Percentiles rank a stretch among this genome's conserved stretches.
phyloP scores from a whole-genome alignment of 768 basidiomycete genomes.

The button mushroom (Agaricus bisporus) region DNA sequence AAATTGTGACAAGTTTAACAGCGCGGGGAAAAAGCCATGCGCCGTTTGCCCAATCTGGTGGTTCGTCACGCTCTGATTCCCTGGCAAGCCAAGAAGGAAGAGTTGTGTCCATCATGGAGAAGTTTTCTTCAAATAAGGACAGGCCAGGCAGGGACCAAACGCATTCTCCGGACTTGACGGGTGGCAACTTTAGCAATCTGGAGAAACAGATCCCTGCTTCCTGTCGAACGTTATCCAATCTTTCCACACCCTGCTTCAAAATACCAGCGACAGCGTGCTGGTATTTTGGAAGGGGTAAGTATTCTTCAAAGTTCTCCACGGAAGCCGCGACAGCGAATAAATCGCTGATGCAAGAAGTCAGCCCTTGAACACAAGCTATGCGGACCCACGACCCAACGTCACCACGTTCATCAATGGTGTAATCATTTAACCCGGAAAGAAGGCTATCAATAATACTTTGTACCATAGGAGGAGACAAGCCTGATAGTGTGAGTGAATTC shows the following conservation, averaged over 20 bases:
- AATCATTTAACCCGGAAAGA: conserved; percentile 78
- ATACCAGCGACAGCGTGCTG: conserved; percentile 56
- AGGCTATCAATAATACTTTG: conserved; percentile 48
- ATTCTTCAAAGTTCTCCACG: conserved; percentile 45
- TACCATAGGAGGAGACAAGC: conserved; percentile 38
- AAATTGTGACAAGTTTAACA: conserved; percentile 57
- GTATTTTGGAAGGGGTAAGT: conserved; percentile 55
- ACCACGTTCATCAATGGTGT: conserved; percentile 89
- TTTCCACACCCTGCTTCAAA: conserved; percentile 85
- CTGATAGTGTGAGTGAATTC: conserved; percentile 26
- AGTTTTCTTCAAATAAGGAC: conserved; percentile 44
- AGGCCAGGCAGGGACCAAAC: conserved; percentile 49
- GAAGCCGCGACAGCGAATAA: conserved; percentile 38
- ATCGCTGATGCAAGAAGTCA: conserved; percentile 47
- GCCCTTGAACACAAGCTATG: conserved; percentile 63
- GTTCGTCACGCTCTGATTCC: conserved; percentile 27
- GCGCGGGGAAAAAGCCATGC: conserved; percentile 71
- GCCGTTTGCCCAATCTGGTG: conserved; percentile 60
- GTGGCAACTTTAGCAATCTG: conserved; percentile 39
- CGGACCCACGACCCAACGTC: conserved; percentile 98
- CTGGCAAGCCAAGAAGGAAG: conserved; percentile 6
- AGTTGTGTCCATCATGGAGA: conserved; percentile 36
- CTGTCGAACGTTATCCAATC: conserved; percentile 86
- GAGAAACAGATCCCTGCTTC: conserved; percentile 63
- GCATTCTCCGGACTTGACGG: conserved; percentile 34